Conservation (phyloP, 1,284 basidiomycete species). For the Puccinia coronata region DNA sequence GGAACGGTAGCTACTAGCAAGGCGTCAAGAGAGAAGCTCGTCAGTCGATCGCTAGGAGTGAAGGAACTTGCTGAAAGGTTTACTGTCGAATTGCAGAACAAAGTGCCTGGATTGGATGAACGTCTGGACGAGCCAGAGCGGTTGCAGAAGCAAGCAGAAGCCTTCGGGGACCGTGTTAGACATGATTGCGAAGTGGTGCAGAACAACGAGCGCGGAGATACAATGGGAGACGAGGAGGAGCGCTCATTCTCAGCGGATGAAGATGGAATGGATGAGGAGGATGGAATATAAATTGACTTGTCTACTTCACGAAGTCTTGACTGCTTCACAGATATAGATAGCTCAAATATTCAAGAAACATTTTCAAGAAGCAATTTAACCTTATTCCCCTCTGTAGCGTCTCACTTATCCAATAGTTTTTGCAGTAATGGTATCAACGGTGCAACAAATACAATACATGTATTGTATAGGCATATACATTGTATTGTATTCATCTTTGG, state of each 20-base stretch:
- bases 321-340: too few species aligned
- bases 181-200: conserved; percentile 37
- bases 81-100: conserved; percentile 1
- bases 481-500: too few species aligned
- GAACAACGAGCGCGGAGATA: conserved; percentile 3
- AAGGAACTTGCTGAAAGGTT: conserved; percentile 28
- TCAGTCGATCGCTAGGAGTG: conserved; percentile 9
- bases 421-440: too few species aligned
- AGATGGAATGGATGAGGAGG: conserved; percentile 1
- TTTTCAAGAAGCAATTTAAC: too few species aligned
- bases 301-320: background rate
- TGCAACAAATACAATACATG: too few species aligned
- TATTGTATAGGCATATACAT: too few species aligned
- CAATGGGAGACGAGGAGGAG: conserved; percentile 25
- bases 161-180: conserved; percentile 30
- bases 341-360: too few species aligned
- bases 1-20: background rate
- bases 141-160: conserved; percentile 19
- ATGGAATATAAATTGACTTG: background rate
- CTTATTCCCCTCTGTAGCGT: too few species aligned
- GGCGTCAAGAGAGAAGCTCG: conserved; percentile 19
- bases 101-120: conserved; percentile 25
- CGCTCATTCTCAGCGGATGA: background rate
- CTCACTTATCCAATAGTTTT: too few species aligned
- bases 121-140: conserved; percentile 7